Evolutionary conservation across 2,329 filamentous ascomycete species (phyloP), one percentile per base, ranked within the genome.

Genomic region (Colletotrichum coccodes): DNA sequence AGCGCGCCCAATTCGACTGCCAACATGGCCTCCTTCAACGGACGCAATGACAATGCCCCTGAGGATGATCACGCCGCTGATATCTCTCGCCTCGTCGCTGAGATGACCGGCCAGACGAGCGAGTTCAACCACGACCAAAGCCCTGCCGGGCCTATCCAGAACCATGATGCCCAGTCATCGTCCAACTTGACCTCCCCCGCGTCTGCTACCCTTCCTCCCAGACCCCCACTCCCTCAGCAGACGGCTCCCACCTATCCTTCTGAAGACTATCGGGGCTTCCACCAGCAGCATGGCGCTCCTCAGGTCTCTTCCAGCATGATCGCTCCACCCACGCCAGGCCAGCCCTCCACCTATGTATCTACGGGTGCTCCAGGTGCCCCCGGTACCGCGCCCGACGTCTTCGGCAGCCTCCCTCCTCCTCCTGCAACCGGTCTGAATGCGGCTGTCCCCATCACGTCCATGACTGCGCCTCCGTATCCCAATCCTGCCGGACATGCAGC

Each of bases 171-270:
- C 61, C 57, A 66, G 60, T 42, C 63, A 26, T 57, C 68, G 4
- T 63, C 64, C n/a, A 63, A 53, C 78, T 73, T 76, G 68, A 70
- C 75, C 63, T 70, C 77, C 60, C 75, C 79, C 72, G 76, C 77
- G 36, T 75, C 81, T 44, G 76, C 83, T 70, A 80, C 85, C 75
- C 78, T 88, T 68, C 86, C 85, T 73, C 77, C 84, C 63, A 81
- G 82, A 73, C 84, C 83, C 57, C 83, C 83, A 54, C 71, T 80
- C 68, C 78, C 82, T 32, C 79, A 83, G 69, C 75, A 77, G 66
- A 72, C 74, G 61, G 71, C 79, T 71, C 79, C 80, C 67, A 75
- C 79, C 68, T 80, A 81, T 75, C 72, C 71, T 57, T 68, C 75
- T 50, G 73, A 75, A 56, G 64, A 64, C 9, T 68, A 68, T 36